Evolutionary conservation across 1,139 yeast genomes (phyloP), one percentile per base, ranked within the genome.

Genomic region (Kodamaea derodonti): DNA sequence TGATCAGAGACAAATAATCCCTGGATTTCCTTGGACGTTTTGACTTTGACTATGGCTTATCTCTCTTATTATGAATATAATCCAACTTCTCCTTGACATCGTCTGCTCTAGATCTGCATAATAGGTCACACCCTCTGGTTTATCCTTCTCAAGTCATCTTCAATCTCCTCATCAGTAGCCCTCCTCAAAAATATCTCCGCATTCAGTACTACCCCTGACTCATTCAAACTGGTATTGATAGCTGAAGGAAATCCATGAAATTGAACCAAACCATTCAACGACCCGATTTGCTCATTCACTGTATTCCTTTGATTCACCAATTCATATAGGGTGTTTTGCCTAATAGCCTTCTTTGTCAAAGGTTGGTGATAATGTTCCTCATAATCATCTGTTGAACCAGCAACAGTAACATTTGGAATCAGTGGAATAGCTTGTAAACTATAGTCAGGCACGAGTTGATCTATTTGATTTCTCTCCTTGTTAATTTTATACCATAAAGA

Each of bases 401-500:
- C 47, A 31, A 48, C 49, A 14, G 58, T 49, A 25, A 47, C 48
- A 37, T 48, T 50, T 15, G 62, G 58, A 17, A 56, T 51, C 37
- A 42, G 52, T 3, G 69, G 72, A 14, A 62, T 45, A 3, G 74
- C 73, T 5, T 60, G 35, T 44, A 51, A 67, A 32, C 55, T 56
- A 46, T 50, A 67, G 41, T 69, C 74, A 0, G 73, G 69, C 6
- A 65, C 88, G 31, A 82, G 56, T 46, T 80, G 77, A 56, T 90
- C 97, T 78, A 88, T 72, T 36, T 80, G 80, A 45, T 95, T 75
- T 46, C 97, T 72, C 56, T 92, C 98, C 49, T 83, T 79, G 58
- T 90, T 90, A 50, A 90, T 84, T 46, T 84, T 83, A 62, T 92
- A 92, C 97, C 98, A 92, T 46, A 79, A 73, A 32, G 85, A 78